Base-by-base conservation (phyloP, 768 basidiomycete species). In the Suillus placidus region DNA sequence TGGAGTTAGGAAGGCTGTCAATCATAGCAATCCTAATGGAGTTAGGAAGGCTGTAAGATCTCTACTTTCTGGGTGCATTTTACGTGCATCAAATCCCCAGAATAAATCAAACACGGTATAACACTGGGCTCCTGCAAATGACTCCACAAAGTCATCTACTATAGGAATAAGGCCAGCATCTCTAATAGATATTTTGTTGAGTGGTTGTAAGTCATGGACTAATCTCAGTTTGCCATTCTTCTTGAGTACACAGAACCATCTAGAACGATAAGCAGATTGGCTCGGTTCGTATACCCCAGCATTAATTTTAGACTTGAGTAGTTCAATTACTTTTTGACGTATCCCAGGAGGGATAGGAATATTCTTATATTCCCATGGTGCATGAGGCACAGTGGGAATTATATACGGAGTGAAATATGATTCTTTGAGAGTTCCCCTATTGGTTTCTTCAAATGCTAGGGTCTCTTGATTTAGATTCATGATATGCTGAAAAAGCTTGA, bases 251-350 rank as follows among this genome's bases (percentile, higher is more conserved):
- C 74, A 77, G 61, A 82, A 84, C 80, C 79, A 82, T 8, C 73
- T 60, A 0, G 78, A 79, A 0, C 76, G 65, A 40, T 84, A 84
- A 0, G 80, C 79, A 0, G 74, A 74, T 49, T 80, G 73, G 0
- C 75, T 78, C 0, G 71, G 75, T 70, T 84, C 77, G 61, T 81
- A 83, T 0, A 82, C 77, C 3, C 83, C 80, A 0, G 79, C 70
- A 0, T 64, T 70, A n/a, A 82, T 74, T 65, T 83, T 83, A 1
- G 38, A 32, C 20, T 26, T 10, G 34, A 64, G 38, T 6, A 43
- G 61, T 42, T 64, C 54, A 13, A 62, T 37, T 0, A 76, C 69
- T 40, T 76, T 63, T 0, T 70, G 45, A 42, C 66, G 68, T 10
- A 75, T 72, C 1, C 73, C 73, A 16, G 73, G 73, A 12, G 73